Base-by-base conservation (phyloP, 2,329 filamentous ascomycete species). In the Aureobasidium musti region DNA sequence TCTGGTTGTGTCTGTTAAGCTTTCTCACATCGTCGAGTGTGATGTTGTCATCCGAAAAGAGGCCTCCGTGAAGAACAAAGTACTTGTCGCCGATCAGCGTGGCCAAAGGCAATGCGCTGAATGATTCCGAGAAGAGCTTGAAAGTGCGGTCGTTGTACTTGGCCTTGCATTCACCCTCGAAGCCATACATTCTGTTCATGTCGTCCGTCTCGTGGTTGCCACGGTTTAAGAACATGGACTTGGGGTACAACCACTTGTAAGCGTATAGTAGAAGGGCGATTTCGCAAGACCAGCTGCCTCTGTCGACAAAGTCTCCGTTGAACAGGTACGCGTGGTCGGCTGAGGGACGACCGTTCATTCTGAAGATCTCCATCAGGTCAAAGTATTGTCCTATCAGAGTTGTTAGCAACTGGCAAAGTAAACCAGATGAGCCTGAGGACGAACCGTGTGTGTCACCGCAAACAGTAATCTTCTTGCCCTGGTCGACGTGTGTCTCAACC, bases 151-250 rank as follows among this genome's bases (percentile, higher is more conserved):
- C 95, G 77, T 91, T 97, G 80, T 99, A 99, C 81, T 99, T 99
- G 72, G 92, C 91, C 79, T 94, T 95, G 83, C 95, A 98, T 78
- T 99, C 95, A 75, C 95, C 95, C 79, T 99, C 95, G 74, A 99
- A 99, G 21, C 95, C 95, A 76, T 99, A 99, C 64, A 95, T 93
- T 71, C 92, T 88, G 83, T 99, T 99, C 95, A 99, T 99, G 79
- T 97, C 94, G 77, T 98, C 94, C 57, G 95, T 98, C 81, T 99
- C 95, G 80, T 99, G 95, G 80, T 99, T 99, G 72, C 95, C 95
- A 69, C 95, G 88, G 83, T 99, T 99, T 70, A 99, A 82, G 86
- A 96, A 98, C 84, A 99, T 94, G 65, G 84, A 87, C 52, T 70
- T 72, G 8, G 95, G 95, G 65, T 91, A 88, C 73, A 98, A 79